These are phyloP conservation scores for Bolboschoenoplectus hybrid DNA, from an alignment of 202 grass and related monocot species.

Conservation along the genomic window DNA sequence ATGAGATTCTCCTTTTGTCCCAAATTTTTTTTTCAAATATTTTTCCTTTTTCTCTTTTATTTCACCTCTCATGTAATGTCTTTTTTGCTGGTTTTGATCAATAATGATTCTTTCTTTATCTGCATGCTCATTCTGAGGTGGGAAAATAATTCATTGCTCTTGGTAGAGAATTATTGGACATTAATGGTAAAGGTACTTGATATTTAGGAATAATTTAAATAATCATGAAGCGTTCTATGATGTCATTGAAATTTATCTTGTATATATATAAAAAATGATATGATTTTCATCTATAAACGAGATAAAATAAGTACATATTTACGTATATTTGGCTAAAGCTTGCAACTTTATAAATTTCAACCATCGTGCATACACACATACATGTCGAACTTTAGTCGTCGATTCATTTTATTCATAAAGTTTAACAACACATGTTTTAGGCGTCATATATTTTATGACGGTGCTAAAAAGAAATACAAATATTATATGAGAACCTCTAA, in stretches of 20 bases:
- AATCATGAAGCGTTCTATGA: not conserved
- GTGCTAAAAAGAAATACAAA: too few species aligned
- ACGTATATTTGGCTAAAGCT: too few species aligned
- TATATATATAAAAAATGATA: too few species aligned
- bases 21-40: not conserved
- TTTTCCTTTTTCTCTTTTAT: not conserved
- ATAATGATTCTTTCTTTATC: not conserved
- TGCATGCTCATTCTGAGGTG: not conserved
- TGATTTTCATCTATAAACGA: too few species aligned
- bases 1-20: not conserved
- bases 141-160: not conserved
- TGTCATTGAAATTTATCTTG: not conserved
- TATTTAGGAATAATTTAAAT: not conserved
- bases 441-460: too few species aligned
- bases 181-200: not conserved
- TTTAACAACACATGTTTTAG: too few species aligned
- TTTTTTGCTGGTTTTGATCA: not conserved
- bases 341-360: too few species aligned
- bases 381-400: too few species aligned
- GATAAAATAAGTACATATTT: too few species aligned
- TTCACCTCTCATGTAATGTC: not conserved
- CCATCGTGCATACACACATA: too few species aligned
- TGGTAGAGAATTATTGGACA: not conserved
- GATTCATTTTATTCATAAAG: too few species aligned
- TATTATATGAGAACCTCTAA: too few species aligned